Evolutionary conservation across 129 eudicot species (phyloP).

Genomic region (Flaveria ramosissima): DNA sequence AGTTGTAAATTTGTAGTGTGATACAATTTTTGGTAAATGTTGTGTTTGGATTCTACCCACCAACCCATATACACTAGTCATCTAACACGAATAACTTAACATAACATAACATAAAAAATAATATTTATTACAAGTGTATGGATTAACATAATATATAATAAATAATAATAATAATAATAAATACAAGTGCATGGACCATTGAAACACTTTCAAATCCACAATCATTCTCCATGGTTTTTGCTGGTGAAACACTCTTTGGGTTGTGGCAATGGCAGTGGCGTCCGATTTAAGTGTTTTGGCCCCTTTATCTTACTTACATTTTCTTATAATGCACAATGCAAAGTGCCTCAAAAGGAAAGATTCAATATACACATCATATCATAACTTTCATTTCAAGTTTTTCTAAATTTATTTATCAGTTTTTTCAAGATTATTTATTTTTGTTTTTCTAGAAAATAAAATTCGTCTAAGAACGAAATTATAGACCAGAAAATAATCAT

Average conservation of each 20-base stretch:
- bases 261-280: constrained; percentile 39
- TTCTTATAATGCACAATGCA: constrained; percentile 5
- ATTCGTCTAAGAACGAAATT: background rate
- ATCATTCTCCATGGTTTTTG: constrained; percentile 35
- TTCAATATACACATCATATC: constrained; percentile 14
- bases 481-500: no score
- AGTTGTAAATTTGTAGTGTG: no score
- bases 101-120: no score
- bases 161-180: no score
- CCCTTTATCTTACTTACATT: background rate
- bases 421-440: background rate
- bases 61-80: no score
- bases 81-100: no score
- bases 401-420: background rate
- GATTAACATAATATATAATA: no score
- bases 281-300: constrained; percentile 39
- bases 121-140: no score
- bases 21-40: no score
- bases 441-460: background rate
- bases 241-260: constrained; percentile 42
- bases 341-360: constrained; percentile 47
- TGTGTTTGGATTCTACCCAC: no score
- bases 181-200: constrained; percentile 27
- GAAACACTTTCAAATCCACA: constrained; percentile 30
- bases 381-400: constrained; percentile 30